Evolutionary conservation across 768 basidiomycete genomes (phyloP), one percentile per base, ranked within the genome.

Genomic region (Phlebiopsis gigantea): DNA sequence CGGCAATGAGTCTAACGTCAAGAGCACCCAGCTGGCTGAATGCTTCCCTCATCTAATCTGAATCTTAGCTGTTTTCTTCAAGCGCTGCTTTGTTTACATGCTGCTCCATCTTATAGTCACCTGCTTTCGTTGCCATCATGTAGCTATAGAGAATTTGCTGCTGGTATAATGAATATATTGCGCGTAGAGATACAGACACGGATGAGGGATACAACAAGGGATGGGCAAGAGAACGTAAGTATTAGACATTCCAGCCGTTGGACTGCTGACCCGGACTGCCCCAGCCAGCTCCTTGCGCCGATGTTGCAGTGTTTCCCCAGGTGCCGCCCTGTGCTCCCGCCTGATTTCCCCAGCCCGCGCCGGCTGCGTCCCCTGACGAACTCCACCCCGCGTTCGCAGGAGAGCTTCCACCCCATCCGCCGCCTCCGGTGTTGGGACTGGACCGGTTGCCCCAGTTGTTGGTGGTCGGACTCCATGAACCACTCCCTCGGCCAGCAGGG

Each of bases 191-290:
- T 22, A 6, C 22, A 47, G 46, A 26, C 10, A 15, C n/a, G n/a
- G n/a, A 47, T 25, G 5, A 26, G 21, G 26, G 34, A 34, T 7
- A 34, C 6, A 34, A 34, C 31, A 34, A n/a, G 31, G 31, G 31
- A 34, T 6, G 17, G 34, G 21, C 44, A 19, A 3, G 10, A 19
- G 10, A 10, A n/a, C 48, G 21, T 5, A 19, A 34, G 7, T 17
- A 52, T 62, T 66, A 69, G 47, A 68, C 68, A 48, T 69, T 69
- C 69, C 68, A 72, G 1, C 69, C 71, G 29, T 63, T 61, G 22
- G 63, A 58, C 51, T 65, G 65, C 29, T 64, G 62, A 26, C 34
- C 34, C 5, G 56, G 56, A 30, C 59, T 57, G 25, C 59, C 54
- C 52, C 62, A 53, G 19, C 57, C 61, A 4, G 51, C 26, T 34